These are phyloP conservation scores for Hypholoma sublateritium DNA, from an alignment of 768 basidiomycete species.

Conservation along the genomic window DNA sequence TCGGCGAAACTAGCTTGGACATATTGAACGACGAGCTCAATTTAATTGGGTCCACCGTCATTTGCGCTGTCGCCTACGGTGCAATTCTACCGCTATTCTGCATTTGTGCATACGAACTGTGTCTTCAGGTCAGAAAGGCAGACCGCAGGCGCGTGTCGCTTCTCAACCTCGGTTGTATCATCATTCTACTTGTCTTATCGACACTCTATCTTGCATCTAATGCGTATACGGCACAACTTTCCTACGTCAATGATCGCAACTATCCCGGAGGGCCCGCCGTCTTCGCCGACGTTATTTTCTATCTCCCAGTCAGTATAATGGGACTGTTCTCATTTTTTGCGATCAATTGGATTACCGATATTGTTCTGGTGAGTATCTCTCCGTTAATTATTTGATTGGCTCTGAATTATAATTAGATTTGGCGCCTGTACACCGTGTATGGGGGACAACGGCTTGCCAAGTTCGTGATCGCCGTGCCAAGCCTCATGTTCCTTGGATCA, in stretches of 20 bases:
- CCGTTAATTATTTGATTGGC: no score
- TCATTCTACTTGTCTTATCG: background rate
- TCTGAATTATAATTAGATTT: no score
- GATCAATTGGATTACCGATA: slow-evolving; percentile 19
- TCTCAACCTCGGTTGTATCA: background rate
- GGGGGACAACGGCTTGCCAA: no score
- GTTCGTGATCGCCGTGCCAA: no score
- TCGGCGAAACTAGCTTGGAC: background rate
- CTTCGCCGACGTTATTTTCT: slow-evolving; percentile 7
- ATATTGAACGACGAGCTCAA: background rate
- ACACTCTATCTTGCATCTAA: slow-evolving; percentile 6
- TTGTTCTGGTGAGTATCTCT: background rate
- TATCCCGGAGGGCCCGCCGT: slow-evolving; percentile 16
- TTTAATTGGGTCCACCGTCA: background rate
- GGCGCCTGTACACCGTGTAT: no score
- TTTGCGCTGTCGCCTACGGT: background rate
- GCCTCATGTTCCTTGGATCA: no score
- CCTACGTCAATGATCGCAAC: slow-evolving; percentile 20
- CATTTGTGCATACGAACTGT: background rate
- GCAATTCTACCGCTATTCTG: background rate
- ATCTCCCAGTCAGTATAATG: slow-evolving; percentile 11
- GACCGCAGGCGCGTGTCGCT: background rate
- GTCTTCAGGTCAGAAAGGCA: background rate
- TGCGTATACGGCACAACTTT: slow-evolving; percentile 10
- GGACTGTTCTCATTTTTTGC: slow-evolving; percentile 13